phyloP scores from a whole-genome alignment of 2,329 filamentous ascomycete genomes.

The Fusarium begoniae region DNA sequence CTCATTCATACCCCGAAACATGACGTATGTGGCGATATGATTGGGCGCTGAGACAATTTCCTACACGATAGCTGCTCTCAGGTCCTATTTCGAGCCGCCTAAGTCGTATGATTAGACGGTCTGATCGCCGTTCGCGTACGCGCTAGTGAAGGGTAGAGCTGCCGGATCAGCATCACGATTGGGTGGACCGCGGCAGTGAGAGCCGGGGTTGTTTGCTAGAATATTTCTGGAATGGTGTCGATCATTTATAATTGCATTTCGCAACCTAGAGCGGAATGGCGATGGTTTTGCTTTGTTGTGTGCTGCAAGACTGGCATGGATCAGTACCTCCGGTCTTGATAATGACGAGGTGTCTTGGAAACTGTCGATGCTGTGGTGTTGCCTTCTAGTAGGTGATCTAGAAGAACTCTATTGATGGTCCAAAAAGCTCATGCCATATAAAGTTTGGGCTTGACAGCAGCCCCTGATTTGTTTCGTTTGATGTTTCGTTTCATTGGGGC shows the following conservation, averaged over 20 bases:
- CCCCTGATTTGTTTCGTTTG: neutral
- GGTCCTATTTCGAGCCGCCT: neutral
- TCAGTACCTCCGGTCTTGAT: neutral
- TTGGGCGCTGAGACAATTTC: neutral
- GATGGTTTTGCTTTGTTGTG: neutral
- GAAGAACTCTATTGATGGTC: neutral
- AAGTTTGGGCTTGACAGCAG: neutral
- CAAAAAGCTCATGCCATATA: too few species aligned
- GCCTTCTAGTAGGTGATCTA: neutral
- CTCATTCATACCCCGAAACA: neutral
- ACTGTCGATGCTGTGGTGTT: neutral
- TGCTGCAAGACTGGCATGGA: neutral
- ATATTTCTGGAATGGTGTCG: neutral
- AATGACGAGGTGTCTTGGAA: rapidly evolving
- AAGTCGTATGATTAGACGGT: neutral
- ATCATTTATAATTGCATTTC: neutral
- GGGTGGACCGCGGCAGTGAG: neutral
- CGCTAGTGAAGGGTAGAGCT: neutral
- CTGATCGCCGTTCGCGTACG: neutral
- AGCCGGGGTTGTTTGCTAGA: neutral
- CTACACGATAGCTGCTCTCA: neutral
- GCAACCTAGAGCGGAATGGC: neutral
- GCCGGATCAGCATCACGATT: neutral
- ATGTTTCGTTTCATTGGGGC: neutral
- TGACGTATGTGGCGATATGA: neutral